A percentile compares a stretch with the other conserved stretches of the same genome.
Conservation (phyloP, 1,284 basidiomycete genomes). For the Quambalaria eucalypti region DNA sequence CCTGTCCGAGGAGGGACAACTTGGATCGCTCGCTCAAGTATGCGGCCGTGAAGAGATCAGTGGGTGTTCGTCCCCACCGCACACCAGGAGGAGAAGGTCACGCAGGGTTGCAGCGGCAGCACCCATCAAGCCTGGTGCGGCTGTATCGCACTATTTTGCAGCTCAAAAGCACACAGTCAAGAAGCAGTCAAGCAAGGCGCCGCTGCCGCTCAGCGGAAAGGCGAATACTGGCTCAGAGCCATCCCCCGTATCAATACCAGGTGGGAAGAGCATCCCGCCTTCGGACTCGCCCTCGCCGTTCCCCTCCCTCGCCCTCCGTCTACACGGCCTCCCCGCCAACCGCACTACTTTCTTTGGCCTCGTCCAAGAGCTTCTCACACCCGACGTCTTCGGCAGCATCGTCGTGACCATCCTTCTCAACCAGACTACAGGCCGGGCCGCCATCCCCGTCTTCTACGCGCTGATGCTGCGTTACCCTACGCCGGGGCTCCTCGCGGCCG, state of each 20-base stretch:
- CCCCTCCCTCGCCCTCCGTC: not conserved
- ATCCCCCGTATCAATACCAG: not conserved
- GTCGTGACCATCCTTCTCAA: conserved; percentile 20
- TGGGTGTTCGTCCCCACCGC: too few species aligned
- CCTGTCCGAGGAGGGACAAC: too few species aligned
- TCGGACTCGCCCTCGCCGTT: not conserved
- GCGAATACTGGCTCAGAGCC: too few species aligned
- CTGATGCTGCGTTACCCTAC: conserved; percentile 13
- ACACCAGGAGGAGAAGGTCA: too few species aligned
- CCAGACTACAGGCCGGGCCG: conserved; percentile 16
- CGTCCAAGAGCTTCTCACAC: conserved; percentile 19
- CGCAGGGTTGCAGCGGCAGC: too few species aligned
- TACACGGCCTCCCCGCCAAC: not conserved
- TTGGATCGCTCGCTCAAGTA: too few species aligned
- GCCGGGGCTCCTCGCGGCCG: conserved; percentile 9
- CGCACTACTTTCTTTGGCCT: conserved; percentile 14
- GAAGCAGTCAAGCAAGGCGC: too few species aligned
- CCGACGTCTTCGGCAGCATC: conserved; percentile 17
- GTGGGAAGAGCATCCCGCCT: not conserved
- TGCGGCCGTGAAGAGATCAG: too few species aligned
- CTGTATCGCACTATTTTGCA: too few species aligned
- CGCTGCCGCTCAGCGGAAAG: too few species aligned
- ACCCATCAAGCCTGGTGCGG: too few species aligned
- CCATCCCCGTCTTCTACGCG: conserved; percentile 18
- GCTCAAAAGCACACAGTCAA: too few species aligned